Base-by-base conservation (phyloP, 2,329 filamentous ascomycete species). In the Colletotrichum sp. region DNA sequence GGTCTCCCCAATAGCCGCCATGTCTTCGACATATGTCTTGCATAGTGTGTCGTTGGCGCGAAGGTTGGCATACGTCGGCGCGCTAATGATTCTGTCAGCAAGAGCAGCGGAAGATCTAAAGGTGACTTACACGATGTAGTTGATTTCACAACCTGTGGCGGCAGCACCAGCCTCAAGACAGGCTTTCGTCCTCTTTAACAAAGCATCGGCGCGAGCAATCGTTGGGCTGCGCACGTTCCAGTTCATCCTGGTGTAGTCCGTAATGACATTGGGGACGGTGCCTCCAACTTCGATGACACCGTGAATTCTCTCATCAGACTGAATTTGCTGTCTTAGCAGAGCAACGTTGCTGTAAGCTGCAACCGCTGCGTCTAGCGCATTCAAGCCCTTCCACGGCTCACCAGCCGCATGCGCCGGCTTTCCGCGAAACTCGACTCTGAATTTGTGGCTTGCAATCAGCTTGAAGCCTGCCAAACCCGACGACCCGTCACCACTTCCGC, bases 31-130 rank as follows among this genome's bases (percentile, higher is more conserved):
- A 70, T 88, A 90, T 3, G 80, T 78, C 62, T 84, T 82, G 78
- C 88, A 89, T 0, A 90, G 81, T 0, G 86, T 82, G 8, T 84
- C 81, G 72, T 89, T 90, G 8, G 85, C 80, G 27, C 86, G 84
- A 22, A 90, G 81, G 71, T 90, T 86, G 15, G 84, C 84, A 68
- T 90, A 90, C 2, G 83, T 82, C 6, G 82, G 83, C 6, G 82
- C 77, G 8, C 83, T 85, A n/a, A 27, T 15, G 36, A 6, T 19
- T 11, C 8, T 16, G 22, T 49, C 13, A 67, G 11, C 2, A 8
- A 8, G 11, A 16, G 8, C 22, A 8, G 8, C 9, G 16, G 27
- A 12, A 7, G 27, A 8, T 19, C 16, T 11, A 6, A 34, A 13
- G 25, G n/a, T 4, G 3, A 79, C 83, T 80, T 75, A 86, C 85